Evolutionary conservation across 192 early-diverging fungal species (phyloP), one percentile per base, ranked within the genome.

Genomic region (Coemansia javaensis): DNA sequence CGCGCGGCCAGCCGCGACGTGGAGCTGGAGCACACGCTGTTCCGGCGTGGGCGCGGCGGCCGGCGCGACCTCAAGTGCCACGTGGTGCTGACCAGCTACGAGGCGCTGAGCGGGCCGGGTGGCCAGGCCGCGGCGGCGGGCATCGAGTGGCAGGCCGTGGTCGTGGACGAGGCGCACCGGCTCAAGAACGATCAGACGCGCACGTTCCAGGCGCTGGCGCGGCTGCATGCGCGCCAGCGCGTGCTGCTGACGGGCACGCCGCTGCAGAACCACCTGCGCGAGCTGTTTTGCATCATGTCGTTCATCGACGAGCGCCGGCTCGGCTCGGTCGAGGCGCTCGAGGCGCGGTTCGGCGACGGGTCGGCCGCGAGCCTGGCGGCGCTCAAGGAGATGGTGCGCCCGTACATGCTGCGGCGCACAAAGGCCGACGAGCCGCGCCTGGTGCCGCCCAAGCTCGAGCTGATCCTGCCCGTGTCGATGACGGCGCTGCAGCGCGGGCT

Each of bases 191-290:
- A 81, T 11, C 85, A 85, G 41, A 88, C 93, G 0, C 85, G 90
- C 48, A 78, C 95, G 14, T 86, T 92, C 65, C 83, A 90, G 57
- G 82, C 84, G 5, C 73, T 99, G 22, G 77, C 70, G 44, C 78
- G 80, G 18, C 92, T 96, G 50, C 47, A 79, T 23, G 84, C 89
- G 3, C 76, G 77, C 21, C 93, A 92, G 59, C 85, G 97, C 1
- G 67, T 98, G 0, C 64, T 99, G 30, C 90, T 99, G 48, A 99
- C 97, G 0, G 97, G 97, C 16, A 99, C 97, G 6, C 95, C 94
- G 16, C 75, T 99, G 38, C 94, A 97, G 63, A 99, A 99, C 74
- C 84, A 81, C 32, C 75, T 97, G 25, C 82, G 88, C 50, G 97
- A 99, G 61, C 68, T 98, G 16, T 76, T 88, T 12, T 79, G 85